Evolutionary conservation across 495 filamentous ascomycete species (phyloP).

Genomic region (Lepidopterella palustris): DNA sequence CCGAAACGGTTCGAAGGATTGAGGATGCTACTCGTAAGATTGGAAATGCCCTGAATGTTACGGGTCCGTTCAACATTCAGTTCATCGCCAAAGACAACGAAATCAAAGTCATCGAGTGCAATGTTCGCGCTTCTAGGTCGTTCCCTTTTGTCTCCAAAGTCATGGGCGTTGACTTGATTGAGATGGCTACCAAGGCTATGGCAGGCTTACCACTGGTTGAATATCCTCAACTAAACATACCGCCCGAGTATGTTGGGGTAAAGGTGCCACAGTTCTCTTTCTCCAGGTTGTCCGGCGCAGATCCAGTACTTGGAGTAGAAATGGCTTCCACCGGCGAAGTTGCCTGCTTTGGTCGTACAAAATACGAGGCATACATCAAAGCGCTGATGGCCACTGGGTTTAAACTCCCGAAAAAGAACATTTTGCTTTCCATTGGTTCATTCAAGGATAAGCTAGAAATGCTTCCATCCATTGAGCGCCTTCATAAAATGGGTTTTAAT

Average conservation of each 20-base stretch:
- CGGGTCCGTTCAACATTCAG: constrained; percentile 96
- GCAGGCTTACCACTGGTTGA: constrained; percentile 72
- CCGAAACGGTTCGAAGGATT: constrained; percentile 82
- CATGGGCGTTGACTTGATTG: constrained; percentile 96
- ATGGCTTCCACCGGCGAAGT: constrained; percentile 99
- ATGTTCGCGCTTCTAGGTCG: constrained; percentile 89
- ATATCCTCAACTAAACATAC: constrained; percentile 71
- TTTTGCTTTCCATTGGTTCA: constrained; percentile 89
- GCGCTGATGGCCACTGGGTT: constrained; percentile 92
- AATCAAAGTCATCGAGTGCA: constrained; percentile 99
- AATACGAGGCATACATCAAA: constrained; percentile 97
- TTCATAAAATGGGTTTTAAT: constrained; percentile 84
- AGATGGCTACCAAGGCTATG: constrained; percentile 98
- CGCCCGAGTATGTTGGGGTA: constrained; percentile 82
- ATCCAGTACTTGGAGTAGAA: constrained; percentile 94
- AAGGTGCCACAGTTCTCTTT: constrained; percentile 99
- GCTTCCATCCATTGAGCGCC: constrained; percentile 83
- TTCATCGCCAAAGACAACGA: constrained; percentile 99
- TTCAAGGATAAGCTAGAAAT: constrained; percentile 98
- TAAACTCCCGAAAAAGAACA: constrained; percentile 90
- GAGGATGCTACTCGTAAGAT: constrained; percentile 96
- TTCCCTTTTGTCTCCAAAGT: constrained; percentile 99
- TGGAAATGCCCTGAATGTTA: constrained; percentile 88
- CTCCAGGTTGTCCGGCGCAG: constrained; percentile 89
- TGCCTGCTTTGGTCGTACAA: constrained; percentile 90